Conservation (phyloP, 768 basidiomycete genomes). For the Pholiota molesta region DNA sequence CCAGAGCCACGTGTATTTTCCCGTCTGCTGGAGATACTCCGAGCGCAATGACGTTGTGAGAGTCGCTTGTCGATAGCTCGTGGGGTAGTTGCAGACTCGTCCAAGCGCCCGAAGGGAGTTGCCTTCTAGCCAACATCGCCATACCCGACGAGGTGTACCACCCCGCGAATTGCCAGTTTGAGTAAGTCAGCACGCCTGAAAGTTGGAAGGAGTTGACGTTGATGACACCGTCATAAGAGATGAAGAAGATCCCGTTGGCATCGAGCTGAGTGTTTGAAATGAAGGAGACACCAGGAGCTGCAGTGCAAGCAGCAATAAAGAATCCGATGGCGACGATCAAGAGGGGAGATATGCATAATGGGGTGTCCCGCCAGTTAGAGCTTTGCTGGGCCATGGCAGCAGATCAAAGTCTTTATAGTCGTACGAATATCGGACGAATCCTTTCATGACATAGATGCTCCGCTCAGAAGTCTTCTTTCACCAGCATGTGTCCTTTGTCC, state of each 20-base stretch:
- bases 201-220: slow-evolving; percentile 52
- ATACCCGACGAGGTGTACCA: slow-evolving; percentile 47
- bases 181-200: slow-evolving; percentile 41
- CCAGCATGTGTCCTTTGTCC: not conserved
- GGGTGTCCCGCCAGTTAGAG: not conserved
- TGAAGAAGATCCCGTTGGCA: slow-evolving; percentile 43
- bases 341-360: slow-evolving; percentile 11
- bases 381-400: too few species aligned
- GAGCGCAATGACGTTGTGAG: slow-evolving; percentile 47
- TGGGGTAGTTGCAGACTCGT: slow-evolving; percentile 45
- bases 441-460: not conserved
- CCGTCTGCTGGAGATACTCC: slow-evolving; percentile 49
- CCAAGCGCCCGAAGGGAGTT: slow-evolving; percentile 44
- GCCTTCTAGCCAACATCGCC: slow-evolving; percentile 43
- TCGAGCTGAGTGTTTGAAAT: slow-evolving; percentile 42
- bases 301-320: slow-evolving; percentile 22
- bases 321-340: slow-evolving; percentile 12
- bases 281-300: slow-evolving; percentile 44
- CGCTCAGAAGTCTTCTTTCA: not conserved
- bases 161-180: slow-evolving; percentile 43
- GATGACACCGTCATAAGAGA: slow-evolving; percentile 50
- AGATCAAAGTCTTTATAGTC: not conserved
- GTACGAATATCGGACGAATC: not conserved
- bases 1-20: slow-evolving; percentile 49
- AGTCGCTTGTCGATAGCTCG: slow-evolving; percentile 42